Conservation (phyloP, 2,329 filamentous ascomycete genomes). For the Calonectria hawksworthii region DNA sequence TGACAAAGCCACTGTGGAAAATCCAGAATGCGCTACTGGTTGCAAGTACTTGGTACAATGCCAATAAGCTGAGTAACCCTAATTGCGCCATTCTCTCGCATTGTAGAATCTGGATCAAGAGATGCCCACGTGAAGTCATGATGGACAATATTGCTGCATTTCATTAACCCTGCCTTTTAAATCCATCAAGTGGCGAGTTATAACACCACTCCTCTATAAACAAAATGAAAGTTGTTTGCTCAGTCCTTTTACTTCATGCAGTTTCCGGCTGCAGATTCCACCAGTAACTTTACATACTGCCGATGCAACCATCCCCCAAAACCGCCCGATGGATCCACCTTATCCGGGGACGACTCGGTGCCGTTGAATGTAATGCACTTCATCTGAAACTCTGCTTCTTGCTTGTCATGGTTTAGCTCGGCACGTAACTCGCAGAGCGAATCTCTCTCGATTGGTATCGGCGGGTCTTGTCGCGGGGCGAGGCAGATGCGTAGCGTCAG, state of each 20-base stretch:
- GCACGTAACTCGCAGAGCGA: constrained; percentile 34
- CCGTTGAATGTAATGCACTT: constrained; percentile 34
- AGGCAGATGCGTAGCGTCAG: constrained; percentile 36
- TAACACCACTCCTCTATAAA: background rate
- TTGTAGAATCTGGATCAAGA: background rate
- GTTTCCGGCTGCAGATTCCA: constrained; percentile 39
- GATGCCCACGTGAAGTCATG: background rate
- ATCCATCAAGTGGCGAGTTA: constrained; percentile 2
- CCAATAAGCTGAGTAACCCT: background rate
- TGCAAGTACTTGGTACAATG: background rate
- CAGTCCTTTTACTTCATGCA: constrained; percentile 2
- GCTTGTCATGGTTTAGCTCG: constrained; percentile 1
- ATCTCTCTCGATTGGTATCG: background rate
- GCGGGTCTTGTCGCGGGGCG: constrained; percentile 24
- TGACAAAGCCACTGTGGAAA: background rate
- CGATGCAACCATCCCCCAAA: constrained; percentile 37
- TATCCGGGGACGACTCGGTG: constrained; percentile 23
- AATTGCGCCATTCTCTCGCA: background rate
- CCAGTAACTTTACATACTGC: constrained; percentile 31
- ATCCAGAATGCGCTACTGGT: background rate
- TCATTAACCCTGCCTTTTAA: background rate
- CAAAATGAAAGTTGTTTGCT: background rate
- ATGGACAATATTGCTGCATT: background rate
- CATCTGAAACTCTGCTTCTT: constrained; percentile 17
- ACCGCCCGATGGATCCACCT: constrained; percentile 33